Base-by-base conservation (phyloP, 208 protist genomes). In the Leptomonas seymouri region DNA sequence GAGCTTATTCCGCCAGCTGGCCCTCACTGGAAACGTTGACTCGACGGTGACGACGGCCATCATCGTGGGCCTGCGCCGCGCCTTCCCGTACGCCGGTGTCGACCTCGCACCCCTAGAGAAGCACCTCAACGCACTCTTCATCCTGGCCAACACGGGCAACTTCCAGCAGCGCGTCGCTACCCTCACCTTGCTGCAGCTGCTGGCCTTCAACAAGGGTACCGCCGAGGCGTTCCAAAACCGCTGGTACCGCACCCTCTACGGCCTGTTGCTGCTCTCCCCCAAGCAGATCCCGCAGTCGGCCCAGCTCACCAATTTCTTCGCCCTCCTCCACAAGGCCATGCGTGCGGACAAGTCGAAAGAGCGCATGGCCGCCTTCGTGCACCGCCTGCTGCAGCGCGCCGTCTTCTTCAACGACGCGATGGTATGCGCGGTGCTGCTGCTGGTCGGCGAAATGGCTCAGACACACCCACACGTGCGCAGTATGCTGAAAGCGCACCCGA, bases 241-340 rank as follows among this genome's bases (percentile, higher is more conserved):
- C 55, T 97, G 93, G 89, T 97, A 96, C 77, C 86, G 92, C 53
- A 80, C 93, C 27, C 78, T 97, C 23, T 97, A 97, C 67, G 79
- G 94, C 39, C 77, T 97, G 16, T 80, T 97, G 28, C 67, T 95
- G 45, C 73, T 95, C 48, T 95, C 90, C 39, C 93, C 93, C 18
- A 97, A 95, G 79, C 89, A 95, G 67, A 75, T 97, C 48, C 91
- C 92, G 30, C 88, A 96, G 66, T 87, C 89, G 27, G 79, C 87
- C 21, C 91, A 97, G 80, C 89, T 97, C 46, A 87, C 84, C 28
- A 86, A 90, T 64, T 97, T 97, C 76, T 97, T 97, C 71, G 81
- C 90, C 6, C 82, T 93, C 46, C 62, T 97, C 31, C 89, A 97
- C 80, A 97, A 96, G 78, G 90, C 91, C 23, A 67, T 97, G 71